Base-by-base conservation (phyloP, 345 rosid genomes). In the Eutrema yunnanense region DNA sequence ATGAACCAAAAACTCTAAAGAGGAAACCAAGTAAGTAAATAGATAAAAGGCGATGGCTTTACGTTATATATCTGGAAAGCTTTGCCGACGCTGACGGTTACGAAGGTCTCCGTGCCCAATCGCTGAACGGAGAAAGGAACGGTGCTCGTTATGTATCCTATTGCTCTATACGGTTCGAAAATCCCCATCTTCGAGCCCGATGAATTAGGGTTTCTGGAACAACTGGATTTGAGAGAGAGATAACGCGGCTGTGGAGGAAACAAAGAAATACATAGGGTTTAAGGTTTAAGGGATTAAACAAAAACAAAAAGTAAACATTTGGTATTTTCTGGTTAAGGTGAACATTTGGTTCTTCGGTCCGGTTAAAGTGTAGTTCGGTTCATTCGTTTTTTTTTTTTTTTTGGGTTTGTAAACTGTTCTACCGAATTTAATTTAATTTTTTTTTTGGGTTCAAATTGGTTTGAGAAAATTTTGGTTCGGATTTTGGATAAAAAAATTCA, bases 121-220 rank as follows among this genome's bases (percentile, higher is more conserved):
- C 96, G 88, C 73, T 95, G 96, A 49, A 92, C 90, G 58, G 93
- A 88, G 82, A 92, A 90, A 1, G 98, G 97, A 47, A 90, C 92
- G 3, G 76, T 84, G 70, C 84, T 82, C 13, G 98, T 86, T 67
- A 95, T 88, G 87, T 85, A 95, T 3, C 99, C 99, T 8, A 95
- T 82, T 6, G 94, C 98, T 83, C 96, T 86, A 63, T 77, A 92
- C 0, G 99, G 96, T 71, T 90, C 99, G 71, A 95, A 95, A 6
- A 95, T 90, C 33, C 98, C 99, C 97, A 94, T 94, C 29, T 72
- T 69, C 11, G 29, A 13, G 1, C 5, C 33, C 47, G 52, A 16
- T 12, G 34, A 67, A 61, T 27, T 53, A 69, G 59, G 70, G 64
- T 69, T 22, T 22, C 26, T 22, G 13, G 8, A 67, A 67, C 9